Base-by-base conservation (phyloP, 257 asterid species). In the Hygrophila difformis region DNA sequence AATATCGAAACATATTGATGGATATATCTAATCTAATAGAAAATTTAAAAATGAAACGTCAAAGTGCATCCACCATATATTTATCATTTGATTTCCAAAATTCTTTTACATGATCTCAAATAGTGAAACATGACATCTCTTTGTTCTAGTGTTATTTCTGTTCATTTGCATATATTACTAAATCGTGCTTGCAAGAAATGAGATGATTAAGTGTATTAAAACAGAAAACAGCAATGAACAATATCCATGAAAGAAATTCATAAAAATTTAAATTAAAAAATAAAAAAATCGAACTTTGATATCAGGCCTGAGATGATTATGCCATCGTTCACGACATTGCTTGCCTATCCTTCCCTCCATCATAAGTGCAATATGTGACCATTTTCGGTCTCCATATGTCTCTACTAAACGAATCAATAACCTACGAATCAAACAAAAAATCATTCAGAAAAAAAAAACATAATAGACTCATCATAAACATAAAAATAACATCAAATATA, bases 261-360 rank as follows among this genome's bases (percentile, higher is more conserved):
- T 12, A 17, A 37, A 60, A 41, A 28, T n/a, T n/a, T n/a, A n/a
- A n/a, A n/a, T n/a, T n/a, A n/a, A n/a, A 18, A 11, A 18, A 31
- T 37, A 38, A 19, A 8, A 22, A 34, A 43, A 38, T 49, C 51
- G 12, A 60, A 78, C 97, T 64, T 87, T 87, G 46, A 83, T 87
- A 51, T 87, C 84, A 37, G 95, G 95, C 69, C 84, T 78, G 28
- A 87, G 70, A 64, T 83, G 97, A 62, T 87, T 87, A 61, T 87
- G 97, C 94, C 97, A 87, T 70, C 97, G 69, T 63, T 87, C 97
- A 46, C 97, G 77, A 62, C 97, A 83, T 47, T 87, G 97, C 62
- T 87, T 87, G 22, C 97, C 97, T 52, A 83, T 83, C 60, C 95
- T 77, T 37, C 94, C 93, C 53, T 74, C 71, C 57, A 83, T 66